Evolutionary conservation across 176 grass and related monocot genomes (phyloP).

Genomic region (Oryza meyeriana): DNA sequence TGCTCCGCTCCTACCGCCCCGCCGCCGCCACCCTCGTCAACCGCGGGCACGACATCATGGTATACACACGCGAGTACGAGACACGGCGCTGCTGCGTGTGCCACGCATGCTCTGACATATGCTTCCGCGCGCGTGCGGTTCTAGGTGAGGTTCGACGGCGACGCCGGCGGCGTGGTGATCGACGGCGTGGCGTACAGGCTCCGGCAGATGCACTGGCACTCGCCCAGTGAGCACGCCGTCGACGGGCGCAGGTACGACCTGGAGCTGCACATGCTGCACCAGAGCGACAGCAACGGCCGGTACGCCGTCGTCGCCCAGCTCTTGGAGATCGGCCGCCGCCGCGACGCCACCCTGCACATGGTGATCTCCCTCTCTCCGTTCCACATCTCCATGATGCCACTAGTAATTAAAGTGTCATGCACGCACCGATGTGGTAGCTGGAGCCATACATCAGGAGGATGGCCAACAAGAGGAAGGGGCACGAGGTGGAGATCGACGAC

Average conservation of each 20-base stretch:
- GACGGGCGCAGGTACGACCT: slow-evolving; percentile 55
- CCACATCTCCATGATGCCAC: too few relatives aligned
- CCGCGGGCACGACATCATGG: slow-evolving; percentile 73
- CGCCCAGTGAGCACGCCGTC: slow-evolving; percentile 78
- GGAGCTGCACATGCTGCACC: slow-evolving; percentile 85
- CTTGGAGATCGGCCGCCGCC: slow-evolving; percentile 28
- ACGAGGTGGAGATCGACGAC: slow-evolving; percentile 45
- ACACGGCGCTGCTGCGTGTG: too few relatives aligned
- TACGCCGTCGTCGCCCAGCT: slow-evolving; percentile 58
- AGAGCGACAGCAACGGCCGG: slow-evolving; percentile 15
- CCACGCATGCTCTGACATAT: too few relatives aligned
- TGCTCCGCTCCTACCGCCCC: slow-evolving; percentile 43
- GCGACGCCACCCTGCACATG: slow-evolving; percentile 52
- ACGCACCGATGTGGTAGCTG: slow-evolving; percentile 24
- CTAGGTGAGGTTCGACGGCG: slow-evolving; percentile 42
- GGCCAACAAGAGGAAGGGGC: slow-evolving; percentile 12
- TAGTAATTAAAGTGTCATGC: too few relatives aligned
- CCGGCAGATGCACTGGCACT: slow-evolving; percentile 82
- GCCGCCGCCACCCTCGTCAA: slow-evolving; percentile 41
- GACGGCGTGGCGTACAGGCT: slow-evolving; percentile 54
- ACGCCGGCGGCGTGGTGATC: slow-evolving; percentile 51
- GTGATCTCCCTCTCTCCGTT: neutral
- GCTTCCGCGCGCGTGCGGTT: too few relatives aligned
- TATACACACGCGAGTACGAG: too few relatives aligned
- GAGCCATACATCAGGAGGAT: slow-evolving; percentile 49